These are phyloP conservation scores for Luffa acutangula DNA, from an alignment of 306 rosid genomes.

Conservation along the genomic window DNA sequence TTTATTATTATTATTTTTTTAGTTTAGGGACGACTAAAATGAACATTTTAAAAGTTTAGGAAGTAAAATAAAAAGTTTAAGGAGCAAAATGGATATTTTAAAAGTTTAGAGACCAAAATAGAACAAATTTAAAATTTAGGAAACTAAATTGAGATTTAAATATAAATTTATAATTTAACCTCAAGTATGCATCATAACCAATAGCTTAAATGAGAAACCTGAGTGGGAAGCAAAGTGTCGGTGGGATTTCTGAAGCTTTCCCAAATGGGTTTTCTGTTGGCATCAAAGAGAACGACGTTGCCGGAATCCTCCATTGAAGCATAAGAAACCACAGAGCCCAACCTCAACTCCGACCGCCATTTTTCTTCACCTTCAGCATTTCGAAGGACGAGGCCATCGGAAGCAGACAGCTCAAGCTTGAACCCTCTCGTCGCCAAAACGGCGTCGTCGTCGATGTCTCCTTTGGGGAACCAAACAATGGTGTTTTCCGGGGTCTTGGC, in stretches of 20 bases:
- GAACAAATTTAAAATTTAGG: no score
- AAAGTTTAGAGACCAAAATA: no score
- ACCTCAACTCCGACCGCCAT: slow-evolving; percentile 2
- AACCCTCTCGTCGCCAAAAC: background rate
- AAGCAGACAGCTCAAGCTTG: background rate
- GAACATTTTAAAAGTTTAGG: no score
- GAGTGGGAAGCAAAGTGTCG: slow-evolving; percentile 39
- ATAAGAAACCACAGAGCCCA: slow-evolving; percentile 2
- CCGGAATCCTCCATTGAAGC: slow-evolving; percentile 25
- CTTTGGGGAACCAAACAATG: background rate
- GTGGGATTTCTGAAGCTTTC: slow-evolving; percentile 27
- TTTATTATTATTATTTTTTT: no score
- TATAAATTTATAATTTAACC: no score
- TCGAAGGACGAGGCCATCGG: background rate
- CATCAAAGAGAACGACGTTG: slow-evolving; percentile 26
- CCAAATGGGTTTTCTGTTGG: slow-evolving; percentile 11
- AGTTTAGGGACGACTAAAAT: no score
- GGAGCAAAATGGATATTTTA: no score
- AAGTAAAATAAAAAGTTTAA: no score
- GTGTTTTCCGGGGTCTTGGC: background rate
- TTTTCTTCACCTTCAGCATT: background rate
- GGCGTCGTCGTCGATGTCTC: background rate
- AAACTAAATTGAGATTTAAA: no score
- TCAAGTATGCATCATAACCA: no score
- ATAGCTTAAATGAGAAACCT: background rate